Conservation (phyloP, 2,329 filamentous ascomycete genomes). For the Colletotrichum sidae region DNA sequence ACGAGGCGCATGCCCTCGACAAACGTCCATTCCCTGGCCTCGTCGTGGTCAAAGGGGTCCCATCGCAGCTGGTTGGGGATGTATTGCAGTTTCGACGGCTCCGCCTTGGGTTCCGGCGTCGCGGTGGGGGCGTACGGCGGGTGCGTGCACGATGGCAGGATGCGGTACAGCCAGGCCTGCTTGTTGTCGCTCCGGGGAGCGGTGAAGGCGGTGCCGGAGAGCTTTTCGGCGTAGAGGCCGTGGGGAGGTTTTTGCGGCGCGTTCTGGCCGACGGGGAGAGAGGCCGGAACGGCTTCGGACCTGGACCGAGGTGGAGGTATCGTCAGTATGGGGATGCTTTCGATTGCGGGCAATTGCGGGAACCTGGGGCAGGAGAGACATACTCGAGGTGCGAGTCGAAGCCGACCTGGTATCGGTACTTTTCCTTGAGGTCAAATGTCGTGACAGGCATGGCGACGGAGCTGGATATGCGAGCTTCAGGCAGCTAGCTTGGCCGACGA, state of each 20-base stretch:
- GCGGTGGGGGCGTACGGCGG: conserved; percentile 63
- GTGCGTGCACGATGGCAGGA: conserved; percentile 73
- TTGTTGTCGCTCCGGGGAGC: conserved; percentile 76
- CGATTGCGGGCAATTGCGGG: not conserved
- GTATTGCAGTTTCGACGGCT: conserved; percentile 68
- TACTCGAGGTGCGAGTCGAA: conserved; percentile 84
- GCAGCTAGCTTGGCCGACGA: not conserved
- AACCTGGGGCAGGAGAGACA: conserved; percentile 43
- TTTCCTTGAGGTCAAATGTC: conserved; percentile 60
- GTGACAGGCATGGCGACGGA: conserved; percentile 60
- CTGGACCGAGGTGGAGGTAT: conserved; percentile 52
- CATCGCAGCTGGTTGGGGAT: conserved; percentile 86
- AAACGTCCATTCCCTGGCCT: conserved; percentile 63
- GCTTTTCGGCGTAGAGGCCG: conserved; percentile 85
- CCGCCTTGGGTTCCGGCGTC: conserved; percentile 36
- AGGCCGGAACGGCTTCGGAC: conserved; percentile 79
- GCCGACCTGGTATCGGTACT: conserved; percentile 82
- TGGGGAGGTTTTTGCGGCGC: conserved; percentile 83
- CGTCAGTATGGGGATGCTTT: not conserved
- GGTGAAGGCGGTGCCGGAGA: conserved; percentile 79
- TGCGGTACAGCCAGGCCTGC: conserved; percentile 79
- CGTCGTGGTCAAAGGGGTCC: conserved; percentile 80
- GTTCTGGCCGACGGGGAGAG: conserved; percentile 81
- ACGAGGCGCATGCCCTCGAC: conserved; percentile 74
- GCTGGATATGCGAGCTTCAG: not conserved